A percentile compares a stretch with the other conserved stretches of the same genome.
phyloP scores from a whole-genome alignment of 2,329 filamentous ascomycete genomes.

The Malbranchea cinnamomea region DNA sequence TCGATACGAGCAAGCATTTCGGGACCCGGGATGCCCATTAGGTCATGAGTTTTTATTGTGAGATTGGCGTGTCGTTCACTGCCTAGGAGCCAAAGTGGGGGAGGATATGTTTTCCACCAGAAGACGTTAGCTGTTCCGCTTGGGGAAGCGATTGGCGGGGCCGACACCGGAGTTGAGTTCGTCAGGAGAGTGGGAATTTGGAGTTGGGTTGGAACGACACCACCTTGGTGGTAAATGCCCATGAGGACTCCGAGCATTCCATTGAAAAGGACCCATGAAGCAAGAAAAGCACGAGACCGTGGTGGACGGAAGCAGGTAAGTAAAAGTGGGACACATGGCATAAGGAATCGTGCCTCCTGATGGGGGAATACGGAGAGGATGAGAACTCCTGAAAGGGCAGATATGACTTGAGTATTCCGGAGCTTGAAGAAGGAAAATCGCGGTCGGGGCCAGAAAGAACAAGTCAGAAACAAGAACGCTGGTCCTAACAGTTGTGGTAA shows the following conservation, averaged over 20 bases:
- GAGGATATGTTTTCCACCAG: slow-evolving; percentile 43
- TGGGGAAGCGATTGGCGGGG: background rate
- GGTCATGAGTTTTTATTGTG: slow-evolving; percentile 27
- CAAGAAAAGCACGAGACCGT: slow-evolving; percentile 26
- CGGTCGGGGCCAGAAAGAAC: slow-evolving; percentile 29
- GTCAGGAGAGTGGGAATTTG: slow-evolving; percentile 27
- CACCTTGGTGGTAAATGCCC: slow-evolving; percentile 40
- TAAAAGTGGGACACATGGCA: slow-evolving; percentile 36
- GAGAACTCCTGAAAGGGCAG: slow-evolving; percentile 29
- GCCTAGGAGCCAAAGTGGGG: slow-evolving; percentile 36
- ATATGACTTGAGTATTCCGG: slow-evolving; percentile 26
- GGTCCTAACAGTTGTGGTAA: slow-evolving; percentile 59
- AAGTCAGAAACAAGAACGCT: slow-evolving; percentile 39
- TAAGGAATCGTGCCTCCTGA: slow-evolving; percentile 38
- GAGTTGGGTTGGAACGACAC: slow-evolving; percentile 35
- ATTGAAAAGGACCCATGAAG: slow-evolving; percentile 35
- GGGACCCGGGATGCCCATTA: slow-evolving; percentile 33
- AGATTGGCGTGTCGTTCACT: slow-evolving; percentile 14
- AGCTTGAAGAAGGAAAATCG: slow-evolving; percentile 20
- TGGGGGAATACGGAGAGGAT: slow-evolving; percentile 34
- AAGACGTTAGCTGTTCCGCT: slow-evolving; percentile 24
- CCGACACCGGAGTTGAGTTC: slow-evolving; percentile 12
- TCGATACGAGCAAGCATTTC: slow-evolving; percentile 27
- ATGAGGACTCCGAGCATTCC: slow-evolving; percentile 32
- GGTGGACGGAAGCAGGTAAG: slow-evolving; percentile 33